Conservation (phyloP, 2,329 filamentous ascomycete genomes). For the Exophiala oligosperma region DNA sequence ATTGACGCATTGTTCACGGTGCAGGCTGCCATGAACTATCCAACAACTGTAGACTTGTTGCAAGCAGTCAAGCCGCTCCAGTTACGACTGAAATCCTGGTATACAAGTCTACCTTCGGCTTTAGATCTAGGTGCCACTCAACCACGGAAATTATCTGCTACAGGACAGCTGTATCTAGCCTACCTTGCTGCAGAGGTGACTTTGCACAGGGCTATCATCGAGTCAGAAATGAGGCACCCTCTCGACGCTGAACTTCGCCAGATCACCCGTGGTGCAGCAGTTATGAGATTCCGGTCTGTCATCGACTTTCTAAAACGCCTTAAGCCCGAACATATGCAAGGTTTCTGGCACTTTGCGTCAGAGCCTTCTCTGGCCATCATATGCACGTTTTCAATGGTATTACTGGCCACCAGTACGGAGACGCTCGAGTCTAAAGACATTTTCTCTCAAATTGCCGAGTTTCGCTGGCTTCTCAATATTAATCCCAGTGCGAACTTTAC, state of each 20-base stretch:
- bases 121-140: conserved; percentile 52
- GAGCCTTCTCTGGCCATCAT: conserved; percentile 83
- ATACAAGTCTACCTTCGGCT: conserved; percentile 47
- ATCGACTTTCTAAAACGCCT: conserved; percentile 98
- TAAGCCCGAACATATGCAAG: conserved; percentile 78
- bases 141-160: conserved; percentile 44
- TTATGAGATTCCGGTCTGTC: conserved; percentile 88
- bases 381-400: conserved; percentile 80
- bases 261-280: conserved; percentile 90
- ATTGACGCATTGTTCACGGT: conserved; percentile 82
- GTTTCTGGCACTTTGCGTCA: conserved; percentile 70
- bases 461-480: conserved; percentile 12
- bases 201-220: conserved; percentile 44
- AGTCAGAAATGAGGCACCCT: conserved; percentile 40
- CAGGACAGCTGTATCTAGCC: conserved; percentile 35
- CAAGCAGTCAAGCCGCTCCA: conserved; percentile 79
- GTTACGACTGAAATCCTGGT: conserved; percentile 62
- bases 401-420: conserved; percentile 68
- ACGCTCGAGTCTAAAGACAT: conserved; percentile 1
- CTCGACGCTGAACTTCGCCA: conserved; percentile 68
- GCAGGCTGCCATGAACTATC: conserved; percentile 66
- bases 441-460: conserved; percentile 8
- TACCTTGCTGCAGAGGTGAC: conserved; percentile 50
- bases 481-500: conserved; percentile 8
- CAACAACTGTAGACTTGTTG: conserved; percentile 68